Conservation (phyloP, 306 rosid species). For the Argentina anserina region DNA sequence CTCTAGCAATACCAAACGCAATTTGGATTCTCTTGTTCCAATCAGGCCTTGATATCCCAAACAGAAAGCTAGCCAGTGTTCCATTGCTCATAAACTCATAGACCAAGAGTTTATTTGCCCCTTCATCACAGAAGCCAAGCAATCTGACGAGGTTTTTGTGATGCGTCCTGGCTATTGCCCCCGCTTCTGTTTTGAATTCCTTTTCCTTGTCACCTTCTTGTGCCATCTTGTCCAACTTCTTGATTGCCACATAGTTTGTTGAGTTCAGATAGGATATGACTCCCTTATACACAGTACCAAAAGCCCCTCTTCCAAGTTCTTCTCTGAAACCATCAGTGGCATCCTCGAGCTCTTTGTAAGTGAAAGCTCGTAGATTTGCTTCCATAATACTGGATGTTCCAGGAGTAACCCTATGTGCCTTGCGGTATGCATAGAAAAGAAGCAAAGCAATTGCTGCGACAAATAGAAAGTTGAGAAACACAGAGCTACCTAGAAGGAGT, state of each 20-base stretch:
- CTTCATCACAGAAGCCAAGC: slow-evolving; percentile 23
- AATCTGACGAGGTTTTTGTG: slow-evolving; percentile 28
- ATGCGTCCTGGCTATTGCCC: slow-evolving; percentile 28
- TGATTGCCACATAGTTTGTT: slow-evolving; percentile 35
- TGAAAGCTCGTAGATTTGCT: slow-evolving; percentile 8
- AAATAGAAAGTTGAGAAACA: slow-evolving; percentile 24
- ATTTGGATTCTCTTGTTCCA: slow-evolving; percentile 19
- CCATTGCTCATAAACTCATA: slow-evolving; percentile 30
- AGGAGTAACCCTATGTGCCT: background rate
- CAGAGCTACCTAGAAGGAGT: slow-evolving; percentile 31
- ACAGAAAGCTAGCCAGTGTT: slow-evolving; percentile 16
- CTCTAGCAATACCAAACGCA: background rate
- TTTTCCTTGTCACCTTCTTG: slow-evolving; percentile 38
- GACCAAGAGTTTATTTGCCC: slow-evolving; percentile 16
- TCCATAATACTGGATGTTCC: slow-evolving; percentile 11
- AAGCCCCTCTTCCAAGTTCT: slow-evolving; percentile 13
- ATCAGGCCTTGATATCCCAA: slow-evolving; percentile 21
- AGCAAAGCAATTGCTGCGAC: background rate
- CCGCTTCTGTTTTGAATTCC: slow-evolving; percentile 36
- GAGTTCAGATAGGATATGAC: slow-evolving; percentile 6
- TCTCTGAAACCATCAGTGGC: slow-evolving; percentile 12
- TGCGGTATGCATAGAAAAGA: background rate
- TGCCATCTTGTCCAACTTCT: slow-evolving; percentile 32
- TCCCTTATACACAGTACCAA: slow-evolving; percentile 11
- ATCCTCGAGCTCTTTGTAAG: background rate